Evolutionary conservation across 106 monocot species (phyloP).

Genomic region (Allium sativum): DNA sequence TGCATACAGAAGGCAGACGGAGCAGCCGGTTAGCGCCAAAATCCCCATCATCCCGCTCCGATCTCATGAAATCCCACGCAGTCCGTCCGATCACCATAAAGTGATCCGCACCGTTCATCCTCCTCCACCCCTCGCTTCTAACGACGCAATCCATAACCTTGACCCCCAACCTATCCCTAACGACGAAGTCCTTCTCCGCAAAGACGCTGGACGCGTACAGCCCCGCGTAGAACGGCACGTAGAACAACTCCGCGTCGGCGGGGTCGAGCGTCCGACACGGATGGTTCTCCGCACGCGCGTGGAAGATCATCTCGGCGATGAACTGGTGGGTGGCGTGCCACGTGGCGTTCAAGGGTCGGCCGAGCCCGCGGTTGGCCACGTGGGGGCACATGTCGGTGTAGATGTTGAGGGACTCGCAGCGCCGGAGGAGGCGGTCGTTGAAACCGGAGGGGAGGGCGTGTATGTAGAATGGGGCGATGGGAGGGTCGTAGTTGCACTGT

Average conservation of each 20-base stretch:
- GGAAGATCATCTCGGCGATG: constrained; percentile 60
- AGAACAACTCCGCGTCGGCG: constrained; percentile 24
- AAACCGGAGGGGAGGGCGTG: constrained; percentile 35
- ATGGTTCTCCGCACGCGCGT: constrained; percentile 37
- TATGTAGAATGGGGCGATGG: constrained; percentile 32
- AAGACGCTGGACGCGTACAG: constrained; percentile 37
- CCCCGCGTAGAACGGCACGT: constrained; percentile 54
- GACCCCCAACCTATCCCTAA: constrained; percentile 27
- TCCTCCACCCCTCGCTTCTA: constrained; percentile 5
- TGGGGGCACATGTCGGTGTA: constrained; percentile 66
- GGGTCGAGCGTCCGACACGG: constrained; percentile 37
- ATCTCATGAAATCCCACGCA: constrained; percentile 58
- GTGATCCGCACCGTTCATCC: constrained; percentile 32
- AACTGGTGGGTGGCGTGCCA: constrained; percentile 60
- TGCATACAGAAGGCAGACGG: constrained; percentile 12
- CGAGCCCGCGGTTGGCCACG: constrained; percentile 49
- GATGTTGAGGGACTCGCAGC: constrained; percentile 29
- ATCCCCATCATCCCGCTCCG: neutral
- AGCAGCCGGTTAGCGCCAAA: constrained; percentile 41
- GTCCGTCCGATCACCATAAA: constrained; percentile 51
- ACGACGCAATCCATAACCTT: constrained; percentile 20
- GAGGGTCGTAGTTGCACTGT: constrained; percentile 32
- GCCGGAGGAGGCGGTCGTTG: constrained; percentile 31
- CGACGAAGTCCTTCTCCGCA: constrained; percentile 9
- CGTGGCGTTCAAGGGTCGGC: constrained; percentile 10